phyloP scores from a whole-genome alignment of 306 rosid species.

The Fragaria nilgerrensis region DNA sequence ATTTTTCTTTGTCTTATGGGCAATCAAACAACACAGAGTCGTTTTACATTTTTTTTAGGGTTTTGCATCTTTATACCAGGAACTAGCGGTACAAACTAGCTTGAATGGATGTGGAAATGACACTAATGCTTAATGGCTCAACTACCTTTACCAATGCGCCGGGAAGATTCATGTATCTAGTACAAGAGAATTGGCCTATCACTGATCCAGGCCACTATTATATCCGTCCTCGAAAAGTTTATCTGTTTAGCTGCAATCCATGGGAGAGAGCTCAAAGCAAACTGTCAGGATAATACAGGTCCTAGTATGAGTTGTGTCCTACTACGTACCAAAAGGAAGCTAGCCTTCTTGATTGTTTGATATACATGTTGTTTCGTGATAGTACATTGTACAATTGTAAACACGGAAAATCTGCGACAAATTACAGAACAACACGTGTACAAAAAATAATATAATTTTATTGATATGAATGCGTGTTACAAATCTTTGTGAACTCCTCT shows the following conservation, averaged over 20 bases:
- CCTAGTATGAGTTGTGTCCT: not conserved
- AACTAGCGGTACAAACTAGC: too few relatives aligned
- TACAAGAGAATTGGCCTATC: not conserved
- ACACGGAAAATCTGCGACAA: too few relatives aligned
- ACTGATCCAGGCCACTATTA: not conserved
- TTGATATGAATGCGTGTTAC: too few relatives aligned
- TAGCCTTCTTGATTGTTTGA: too few relatives aligned
- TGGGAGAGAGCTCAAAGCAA: not conserved
- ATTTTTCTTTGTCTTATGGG: conserved; percentile 21
- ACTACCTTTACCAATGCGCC: not conserved
- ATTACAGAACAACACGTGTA: too few relatives aligned
- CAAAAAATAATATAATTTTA: too few relatives aligned
- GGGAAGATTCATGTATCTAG: conserved; percentile 9
- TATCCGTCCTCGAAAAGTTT: not conserved
- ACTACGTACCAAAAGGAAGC: not conserved
- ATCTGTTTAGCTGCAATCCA: conserved; percentile 4
- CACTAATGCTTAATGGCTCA: not conserved
- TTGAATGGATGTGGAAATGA: too few relatives aligned
- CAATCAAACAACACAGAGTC: conserved; percentile 28
- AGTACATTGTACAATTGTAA: too few relatives aligned
- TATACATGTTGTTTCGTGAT: not conserved
- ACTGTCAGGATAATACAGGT: not conserved
- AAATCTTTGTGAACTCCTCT: too few relatives aligned
- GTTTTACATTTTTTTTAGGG: not conserved
- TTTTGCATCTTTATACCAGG: too few relatives aligned